phyloP scores from a whole-genome alignment of 176 grass and related monocot species.

The Oryza officinalis region DNA sequence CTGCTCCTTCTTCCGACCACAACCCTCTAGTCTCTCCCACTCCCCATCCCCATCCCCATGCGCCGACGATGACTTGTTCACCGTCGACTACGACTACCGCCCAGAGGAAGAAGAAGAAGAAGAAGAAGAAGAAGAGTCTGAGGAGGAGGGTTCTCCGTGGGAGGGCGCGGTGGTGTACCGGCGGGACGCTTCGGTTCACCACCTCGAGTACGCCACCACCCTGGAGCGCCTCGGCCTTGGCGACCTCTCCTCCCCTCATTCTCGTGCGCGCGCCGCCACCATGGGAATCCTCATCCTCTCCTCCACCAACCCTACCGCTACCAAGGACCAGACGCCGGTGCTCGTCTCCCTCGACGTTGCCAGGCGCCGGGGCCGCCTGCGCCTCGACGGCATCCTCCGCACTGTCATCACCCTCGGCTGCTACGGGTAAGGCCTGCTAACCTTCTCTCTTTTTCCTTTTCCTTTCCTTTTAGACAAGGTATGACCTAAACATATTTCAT shows the following conservation, averaged over 20 bases:
- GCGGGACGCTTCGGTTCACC: slow-evolving; percentile 59
- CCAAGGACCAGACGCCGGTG: slow-evolving; percentile 49
- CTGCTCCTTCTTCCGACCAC: neutral
- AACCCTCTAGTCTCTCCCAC: neutral
- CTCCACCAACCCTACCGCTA: neutral
- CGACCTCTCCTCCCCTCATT: slow-evolving; percentile 53
- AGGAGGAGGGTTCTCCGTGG: slow-evolving; percentile 49
- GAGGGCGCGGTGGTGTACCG: slow-evolving; percentile 77
- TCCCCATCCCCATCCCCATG: neutral
- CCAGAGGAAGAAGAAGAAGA: neutral
- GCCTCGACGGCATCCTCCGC: slow-evolving; percentile 74
- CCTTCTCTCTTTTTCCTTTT: no score
- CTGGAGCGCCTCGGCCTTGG: slow-evolving; percentile 71
- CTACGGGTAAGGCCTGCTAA: slow-evolving; percentile 75
- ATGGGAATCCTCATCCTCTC: slow-evolving; percentile 55
- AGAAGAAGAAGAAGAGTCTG: neutral
- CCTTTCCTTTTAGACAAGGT: no score
- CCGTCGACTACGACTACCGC: slow-evolving; percentile 43
- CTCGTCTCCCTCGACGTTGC: slow-evolving; percentile 66
- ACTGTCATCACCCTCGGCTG: slow-evolving; percentile 80
- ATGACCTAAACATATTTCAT: no score
- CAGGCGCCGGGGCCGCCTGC: slow-evolving; percentile 60
- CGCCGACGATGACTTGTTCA: slow-evolving; percentile 31
- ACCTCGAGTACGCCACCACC: slow-evolving; percentile 68
- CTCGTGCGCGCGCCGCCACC: slow-evolving; percentile 47